A percentile compares a stretch with the other conserved stretches of the same genome.
phyloP scores from a whole-genome alignment of 2,329 filamentous ascomycete species.

The Chaetoscypha palmicola region DNA sequence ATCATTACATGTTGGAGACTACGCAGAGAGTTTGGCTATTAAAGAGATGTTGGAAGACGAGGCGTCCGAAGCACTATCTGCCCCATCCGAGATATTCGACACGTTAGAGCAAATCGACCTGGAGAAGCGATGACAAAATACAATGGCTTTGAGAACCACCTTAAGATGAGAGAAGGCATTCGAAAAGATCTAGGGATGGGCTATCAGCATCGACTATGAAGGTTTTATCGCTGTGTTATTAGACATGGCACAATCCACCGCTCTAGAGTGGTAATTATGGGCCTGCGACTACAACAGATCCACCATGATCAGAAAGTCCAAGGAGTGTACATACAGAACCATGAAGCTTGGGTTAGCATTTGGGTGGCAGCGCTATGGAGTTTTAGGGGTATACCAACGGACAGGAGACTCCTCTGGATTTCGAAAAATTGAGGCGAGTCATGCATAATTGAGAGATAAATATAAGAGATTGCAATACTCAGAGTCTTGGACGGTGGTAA shows the following conservation, averaged over 20 bases:
- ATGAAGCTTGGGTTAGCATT: not conserved
- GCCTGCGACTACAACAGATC: not conserved
- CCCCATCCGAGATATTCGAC: not conserved
- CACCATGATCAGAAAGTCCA: too few relatives aligned
- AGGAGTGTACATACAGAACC: too few relatives aligned
- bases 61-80: not conserved
- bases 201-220: not conserved
- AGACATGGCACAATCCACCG: not conserved
- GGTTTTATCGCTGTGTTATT: not conserved
- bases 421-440: too few relatives aligned
- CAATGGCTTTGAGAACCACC: not conserved
- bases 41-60: constrained; percentile 17
- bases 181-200: too few relatives aligned
- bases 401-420: not conserved
- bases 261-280: not conserved
- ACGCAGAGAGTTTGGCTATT: constrained; percentile 21
- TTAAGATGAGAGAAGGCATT: too few relatives aligned
- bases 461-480: too few relatives aligned
- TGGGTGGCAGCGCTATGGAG: not conserved
- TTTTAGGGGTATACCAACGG: not conserved
- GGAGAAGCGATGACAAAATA: not conserved
- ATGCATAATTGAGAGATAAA: too few relatives aligned
- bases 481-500: too few relatives aligned
- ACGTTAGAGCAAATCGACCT: not conserved
- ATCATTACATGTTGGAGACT: constrained; percentile 26